Conservation (phyloP, 2,329 filamentous ascomycete genomes). For the Podosphaera xanthii region DNA sequence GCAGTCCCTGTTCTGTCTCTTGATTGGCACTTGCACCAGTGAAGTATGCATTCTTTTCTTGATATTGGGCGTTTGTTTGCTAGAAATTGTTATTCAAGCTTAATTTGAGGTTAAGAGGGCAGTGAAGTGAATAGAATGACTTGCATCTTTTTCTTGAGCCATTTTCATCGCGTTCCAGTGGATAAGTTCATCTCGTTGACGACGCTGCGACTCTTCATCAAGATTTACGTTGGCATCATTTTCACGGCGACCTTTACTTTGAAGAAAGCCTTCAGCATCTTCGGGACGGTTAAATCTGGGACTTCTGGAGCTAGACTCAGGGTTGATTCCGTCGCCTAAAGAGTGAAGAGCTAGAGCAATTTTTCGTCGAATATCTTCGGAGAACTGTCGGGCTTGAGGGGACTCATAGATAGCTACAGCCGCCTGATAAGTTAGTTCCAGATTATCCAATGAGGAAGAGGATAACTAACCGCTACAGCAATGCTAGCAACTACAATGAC, state of each 20-base stretch:
- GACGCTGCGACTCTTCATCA: constrained; percentile 35
- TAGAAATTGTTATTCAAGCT: constrained; percentile 11
- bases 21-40: constrained; percentile 25
- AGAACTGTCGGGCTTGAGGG: constrained; percentile 37
- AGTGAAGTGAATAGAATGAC: constrained; percentile 6
- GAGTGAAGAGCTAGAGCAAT: constrained; percentile 36
- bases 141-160: constrained; percentile 22
- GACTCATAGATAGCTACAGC: constrained; percentile 32
- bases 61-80: constrained; percentile 26
- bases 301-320: constrained; percentile 12
- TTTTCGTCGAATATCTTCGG: constrained; percentile 35
- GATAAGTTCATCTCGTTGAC: constrained; percentile 40
- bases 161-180: constrained; percentile 39
- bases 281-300: constrained; percentile 42
- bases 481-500: constrained; percentile 15
- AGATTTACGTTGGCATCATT: constrained; percentile 30
- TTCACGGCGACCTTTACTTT: constrained; percentile 19
- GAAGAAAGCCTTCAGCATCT: constrained; percentile 39
- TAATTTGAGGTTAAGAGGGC: constrained; percentile 10
- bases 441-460: background rate
- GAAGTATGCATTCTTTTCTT: constrained; percentile 33
- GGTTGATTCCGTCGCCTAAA: constrained; percentile 31
- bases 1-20: constrained; percentile 21
- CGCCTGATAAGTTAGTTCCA: constrained; percentile 5
- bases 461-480: constrained; percentile 14